Evolutionary conservation across 345 rosid genomes (phyloP), one percentile per base, ranked within the genome.

Genomic region (Raphanus raphanistrum): DNA sequence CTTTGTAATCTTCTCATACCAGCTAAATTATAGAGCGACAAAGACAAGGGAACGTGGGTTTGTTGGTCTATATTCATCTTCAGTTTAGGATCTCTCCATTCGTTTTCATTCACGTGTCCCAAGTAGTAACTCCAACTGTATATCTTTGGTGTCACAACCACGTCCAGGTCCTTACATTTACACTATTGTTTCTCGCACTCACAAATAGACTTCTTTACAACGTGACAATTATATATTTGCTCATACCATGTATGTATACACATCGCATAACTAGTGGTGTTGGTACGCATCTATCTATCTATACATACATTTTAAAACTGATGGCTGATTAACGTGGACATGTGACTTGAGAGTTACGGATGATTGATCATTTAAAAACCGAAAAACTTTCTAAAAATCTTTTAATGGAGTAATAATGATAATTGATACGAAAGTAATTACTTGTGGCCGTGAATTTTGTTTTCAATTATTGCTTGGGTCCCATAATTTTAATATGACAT

Each of bases 31-130:
- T 78, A 31, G 76, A 64, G 72, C 2, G 62, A 71, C 72, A 32
- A 61, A 12, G 76, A 72, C 76, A 72, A 16, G 60, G 45, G 45
- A 7, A 58, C 81, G 76, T 78, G 81, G 81, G 68, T 72, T 71
- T 66, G 76, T 78, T 77, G 67, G 67, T 60, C 81, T 15, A 54
- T 77, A n/a, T 6, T 59, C 48, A 41, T 58, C 76, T 65, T 65
- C 52, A 17, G 0, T 71, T 60, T 27, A 25, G 31, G 10, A 27
- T 76, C 48, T 70, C 58, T 36, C 80, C 75, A 63, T 13, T 70
- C 58, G 0, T 63, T 36, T 11, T 5, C 2, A 13, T 21, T 63
- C 80, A 76, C 75, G 70, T 70, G 38, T n/a, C 27, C 15, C 6
- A 1, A 59, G 4, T 72, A 43, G 8, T 41, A 68, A 69, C 15